These are phyloP conservation scores for Fragaria vesca DNA, from an alignment of 306 rosid species.

Conservation along the genomic window DNA sequence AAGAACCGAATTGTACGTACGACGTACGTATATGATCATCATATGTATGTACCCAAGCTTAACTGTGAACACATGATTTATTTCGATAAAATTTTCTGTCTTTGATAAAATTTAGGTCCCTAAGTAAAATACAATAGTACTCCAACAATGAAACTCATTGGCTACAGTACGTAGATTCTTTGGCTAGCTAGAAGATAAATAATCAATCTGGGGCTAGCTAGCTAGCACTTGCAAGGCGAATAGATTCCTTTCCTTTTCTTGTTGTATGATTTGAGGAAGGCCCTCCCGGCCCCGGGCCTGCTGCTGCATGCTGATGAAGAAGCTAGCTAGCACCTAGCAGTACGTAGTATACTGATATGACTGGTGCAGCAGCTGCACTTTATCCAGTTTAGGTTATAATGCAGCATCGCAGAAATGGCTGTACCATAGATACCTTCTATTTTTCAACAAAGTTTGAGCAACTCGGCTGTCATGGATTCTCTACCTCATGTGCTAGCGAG, in stretches of 20 bases:
- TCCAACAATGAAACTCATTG: neutral
- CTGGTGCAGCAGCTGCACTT: neutral
- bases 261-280: neutral
- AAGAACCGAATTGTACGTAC: neutral
- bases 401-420: slow-evolving; percentile 1
- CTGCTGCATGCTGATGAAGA: neutral
- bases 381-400: slow-evolving; percentile 29
- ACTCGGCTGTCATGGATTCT: slow-evolving; percentile 13
- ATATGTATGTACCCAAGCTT: neutral
- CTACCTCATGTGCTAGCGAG: neutral
- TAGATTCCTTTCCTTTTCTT: neutral
- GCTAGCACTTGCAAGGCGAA: neutral
- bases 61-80: neutral
- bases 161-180: neutral
- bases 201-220: neutral
- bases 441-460: slow-evolving; percentile 31
- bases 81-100: neutral
- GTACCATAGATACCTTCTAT: slow-evolving; percentile 9
- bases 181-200: too few relatives aligned
- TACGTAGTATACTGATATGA: neutral
- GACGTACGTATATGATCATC: neutral
- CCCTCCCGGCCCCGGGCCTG: neutral
- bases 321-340: neutral
- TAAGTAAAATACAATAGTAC: neutral
- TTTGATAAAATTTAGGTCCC: neutral